Conservation (phyloP, 305 asterid genomes). For the Euphrasia arctica region DNA sequence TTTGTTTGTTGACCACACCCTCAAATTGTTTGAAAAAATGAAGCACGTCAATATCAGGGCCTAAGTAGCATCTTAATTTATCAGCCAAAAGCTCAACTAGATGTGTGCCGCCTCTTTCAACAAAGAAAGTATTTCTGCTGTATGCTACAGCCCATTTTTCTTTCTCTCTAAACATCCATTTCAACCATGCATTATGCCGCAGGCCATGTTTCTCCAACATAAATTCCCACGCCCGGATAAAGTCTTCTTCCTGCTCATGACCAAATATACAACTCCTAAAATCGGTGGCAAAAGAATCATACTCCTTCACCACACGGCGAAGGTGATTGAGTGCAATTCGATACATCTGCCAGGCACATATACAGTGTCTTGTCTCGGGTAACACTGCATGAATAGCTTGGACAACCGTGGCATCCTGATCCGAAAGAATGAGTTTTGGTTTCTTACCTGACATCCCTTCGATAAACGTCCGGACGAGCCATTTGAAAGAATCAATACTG, state of each 20-base stretch:
- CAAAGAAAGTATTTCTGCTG: conserved; percentile 58
- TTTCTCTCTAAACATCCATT: conserved; percentile 65
- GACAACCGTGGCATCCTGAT: conserved; percentile 61
- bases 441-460: conserved; percentile 52
- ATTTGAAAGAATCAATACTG: conserved; percentile 48
- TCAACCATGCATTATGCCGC: conserved; percentile 55
- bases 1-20: conserved; percentile 49
- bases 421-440: conserved; percentile 61
- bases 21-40: conserved; percentile 50
- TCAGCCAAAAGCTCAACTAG: conserved; percentile 49
- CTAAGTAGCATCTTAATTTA: conserved; percentile 41
- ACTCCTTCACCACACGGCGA: conserved; percentile 40
- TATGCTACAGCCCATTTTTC: conserved; percentile 64
- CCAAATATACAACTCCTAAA: conserved; percentile 49
- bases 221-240: conserved; percentile 44
- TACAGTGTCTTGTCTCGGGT: conserved; percentile 54
- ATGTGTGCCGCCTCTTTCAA: conserved; percentile 47
- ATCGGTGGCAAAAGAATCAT: conserved; percentile 40
- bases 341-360: conserved; percentile 67
- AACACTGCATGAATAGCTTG: conserved; percentile 59
- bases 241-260: conserved; percentile 61
- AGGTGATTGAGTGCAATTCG: conserved; percentile 58
- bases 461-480: conserved; percentile 51
- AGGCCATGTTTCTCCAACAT: conserved; percentile 51
- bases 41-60: conserved; percentile 42